Conservation (phyloP, 768 basidiomycete genomes). For the Mycena haematopus region DNA sequence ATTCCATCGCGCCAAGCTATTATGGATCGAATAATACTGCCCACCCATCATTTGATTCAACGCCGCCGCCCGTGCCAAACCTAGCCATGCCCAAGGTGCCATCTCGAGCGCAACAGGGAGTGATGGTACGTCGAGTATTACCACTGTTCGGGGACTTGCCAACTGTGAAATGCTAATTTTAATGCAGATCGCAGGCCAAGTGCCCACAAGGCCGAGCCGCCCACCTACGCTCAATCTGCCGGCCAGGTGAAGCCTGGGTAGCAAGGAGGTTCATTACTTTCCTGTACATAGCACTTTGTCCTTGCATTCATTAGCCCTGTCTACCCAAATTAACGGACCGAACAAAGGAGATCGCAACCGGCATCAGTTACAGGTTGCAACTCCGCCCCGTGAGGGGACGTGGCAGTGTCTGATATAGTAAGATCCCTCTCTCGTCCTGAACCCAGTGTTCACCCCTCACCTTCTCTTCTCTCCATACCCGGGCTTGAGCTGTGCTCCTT, state of each 20-base stretch:
- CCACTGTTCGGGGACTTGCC: constrained; percentile 15
- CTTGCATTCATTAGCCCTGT: not conserved
- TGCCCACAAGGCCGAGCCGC: constrained; percentile 21
- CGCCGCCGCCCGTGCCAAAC: constrained; percentile 34
- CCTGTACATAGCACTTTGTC: no score
- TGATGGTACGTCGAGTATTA: constrained; percentile 26
- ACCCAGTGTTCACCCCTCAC: constrained; percentile 48
- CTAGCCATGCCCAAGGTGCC: constrained; percentile 25
- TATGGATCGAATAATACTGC: constrained; percentile 31
- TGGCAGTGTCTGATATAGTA: constrained; percentile 21
- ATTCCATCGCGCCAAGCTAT: constrained; percentile 49
- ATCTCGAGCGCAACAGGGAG: constrained; percentile 20
- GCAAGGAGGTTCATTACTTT: constrained; percentile 3
- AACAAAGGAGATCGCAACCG: constrained; percentile 10
- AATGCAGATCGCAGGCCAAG: constrained; percentile 21
- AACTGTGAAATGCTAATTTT: constrained; percentile 6
- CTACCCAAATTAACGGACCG: constrained; percentile 8
- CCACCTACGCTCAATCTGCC: constrained; percentile 19
- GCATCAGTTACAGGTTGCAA: constrained; percentile 22
- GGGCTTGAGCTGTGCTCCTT: constrained; percentile 47
- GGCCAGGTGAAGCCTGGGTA: constrained; percentile 4
- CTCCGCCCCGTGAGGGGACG: constrained; percentile 5
- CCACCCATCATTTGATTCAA: constrained; percentile 33
- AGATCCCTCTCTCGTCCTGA: constrained; percentile 34
- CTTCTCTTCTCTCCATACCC: constrained; percentile 34